phyloP scores from a whole-genome alignment of 2,329 filamentous ascomycete species.

The Ilyonectria mors-panacis region DNA sequence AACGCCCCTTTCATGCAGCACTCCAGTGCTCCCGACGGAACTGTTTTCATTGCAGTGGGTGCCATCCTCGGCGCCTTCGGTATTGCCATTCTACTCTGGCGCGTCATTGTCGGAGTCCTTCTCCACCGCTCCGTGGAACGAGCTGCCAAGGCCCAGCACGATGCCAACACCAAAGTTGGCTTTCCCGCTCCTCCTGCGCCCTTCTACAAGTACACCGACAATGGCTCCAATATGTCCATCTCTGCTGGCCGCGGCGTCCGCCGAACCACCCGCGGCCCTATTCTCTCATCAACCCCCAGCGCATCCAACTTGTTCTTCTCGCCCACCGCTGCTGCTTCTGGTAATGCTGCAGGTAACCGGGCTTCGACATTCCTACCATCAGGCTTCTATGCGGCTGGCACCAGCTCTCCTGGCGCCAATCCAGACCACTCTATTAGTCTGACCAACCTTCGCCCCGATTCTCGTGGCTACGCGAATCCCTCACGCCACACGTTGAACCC shows the following conservation, averaged over 20 bases:
- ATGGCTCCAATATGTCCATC: conserved; percentile 68
- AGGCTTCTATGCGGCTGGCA: conserved; percentile 88
- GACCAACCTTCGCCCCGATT: conserved; percentile 73
- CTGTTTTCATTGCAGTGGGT: conserved; percentile 95
- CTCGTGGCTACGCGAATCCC: conserved; percentile 60
- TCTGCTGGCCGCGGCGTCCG: conserved; percentile 65
- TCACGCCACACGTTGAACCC: conserved; percentile 62
- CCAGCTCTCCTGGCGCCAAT: conserved; percentile 63
- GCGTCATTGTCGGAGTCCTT: conserved; percentile 88
- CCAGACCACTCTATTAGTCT: conserved; percentile 71
- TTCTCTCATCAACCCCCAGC: conserved; percentile 71
- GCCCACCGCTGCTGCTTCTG: conserved; percentile 83
- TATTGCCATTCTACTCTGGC: conserved; percentile 88
- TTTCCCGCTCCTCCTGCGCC: conserved; percentile 71
- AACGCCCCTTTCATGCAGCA: conserved; percentile 94
- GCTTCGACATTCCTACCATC: conserved; percentile 88
- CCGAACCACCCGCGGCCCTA: conserved; percentile 66
- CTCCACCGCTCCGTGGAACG: conserved; percentile 92
- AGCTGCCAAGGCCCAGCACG: conserved; percentile 82
- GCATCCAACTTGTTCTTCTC: conserved; percentile 91
- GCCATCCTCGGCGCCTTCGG: conserved; percentile 88
- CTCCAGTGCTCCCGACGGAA: conserved; percentile 88
- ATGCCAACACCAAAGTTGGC: conserved; percentile 78
- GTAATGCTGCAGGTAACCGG: conserved; percentile 74
- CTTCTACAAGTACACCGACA: conserved; percentile 77